Evolutionary conservation across 2,329 filamentous ascomycete genomes (phyloP), one percentile per base, ranked within the genome.

Genomic region (Boeremia lycopersici): DNA sequence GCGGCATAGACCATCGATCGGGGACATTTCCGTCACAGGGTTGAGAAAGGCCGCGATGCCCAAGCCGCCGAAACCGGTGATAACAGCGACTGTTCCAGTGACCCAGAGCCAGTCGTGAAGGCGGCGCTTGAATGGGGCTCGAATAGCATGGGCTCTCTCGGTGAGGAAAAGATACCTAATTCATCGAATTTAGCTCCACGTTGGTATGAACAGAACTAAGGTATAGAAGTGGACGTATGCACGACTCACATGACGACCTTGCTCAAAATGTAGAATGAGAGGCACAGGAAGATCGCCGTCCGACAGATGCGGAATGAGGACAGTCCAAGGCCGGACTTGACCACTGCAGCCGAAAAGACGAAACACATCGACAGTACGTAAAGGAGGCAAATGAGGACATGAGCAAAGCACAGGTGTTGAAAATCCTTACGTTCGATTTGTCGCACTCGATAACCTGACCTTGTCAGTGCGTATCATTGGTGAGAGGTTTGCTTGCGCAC

Each of bases 91-190:
- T 41, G 73, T 72, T 25, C 71, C 69, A 7, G 48, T 10, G 0
- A 76, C 34, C 72, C 74, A 79, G 12, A 77, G 50, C 48, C 64
- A 66, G 45, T 78, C 75, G 11, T 63, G 59, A 6, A 54, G 43
- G 17, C 77, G 66, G 2, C 65, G 53, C 33, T 65, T 61, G 52
- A 71, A 70, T 0, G 73, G 67, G 6, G 70, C 63, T 33, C 76
- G 68, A 13, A 78, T 59, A 6, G 70, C 68, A 54, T 78, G 76
- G 9, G 71, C 69, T 23, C 77, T 66, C 53, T 79, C 77, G 23
- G 78, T 68, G 1, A 79, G 68, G 52, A 78, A 78, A 4, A 77
- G 56, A 48, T 78, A 77, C 63, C 73, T 74, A 19, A 7, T 2
- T 3, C 6, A 25, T 8, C 12, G 4, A 23, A 31, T 8, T 43